phyloP scores from a whole-genome alignment of 768 basidiomycete genomes.

The Rubroboletus pulcherrimus region DNA sequence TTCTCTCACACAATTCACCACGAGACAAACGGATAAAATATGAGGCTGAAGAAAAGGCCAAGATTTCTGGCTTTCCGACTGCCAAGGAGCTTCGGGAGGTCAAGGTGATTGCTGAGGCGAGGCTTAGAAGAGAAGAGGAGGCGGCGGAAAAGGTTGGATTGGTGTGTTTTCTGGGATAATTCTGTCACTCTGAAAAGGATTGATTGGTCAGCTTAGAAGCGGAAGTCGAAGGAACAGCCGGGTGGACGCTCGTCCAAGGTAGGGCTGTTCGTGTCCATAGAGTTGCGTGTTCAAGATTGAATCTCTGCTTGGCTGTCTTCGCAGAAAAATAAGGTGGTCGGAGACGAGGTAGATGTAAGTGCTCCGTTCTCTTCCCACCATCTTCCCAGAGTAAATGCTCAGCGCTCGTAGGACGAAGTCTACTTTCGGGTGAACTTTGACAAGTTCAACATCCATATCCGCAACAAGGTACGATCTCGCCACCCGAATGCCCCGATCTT shows the following conservation, averaged over 20 bases:
- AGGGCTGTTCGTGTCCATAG: neutral
- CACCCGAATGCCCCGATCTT: neutral
- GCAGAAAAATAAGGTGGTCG: constrained; percentile 45
- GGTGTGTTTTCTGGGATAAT: constrained; percentile 36
- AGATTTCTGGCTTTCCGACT: constrained; percentile 72
- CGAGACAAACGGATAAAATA: constrained; percentile 78
- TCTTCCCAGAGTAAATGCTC: neutral
- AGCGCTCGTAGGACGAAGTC: constrained; percentile 51
- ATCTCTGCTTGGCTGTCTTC: constrained; percentile 20
- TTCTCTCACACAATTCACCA: constrained; percentile 75
- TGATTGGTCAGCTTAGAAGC: constrained; percentile 49
- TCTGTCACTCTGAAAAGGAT: neutral
- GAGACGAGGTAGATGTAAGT: constrained; percentile 66
- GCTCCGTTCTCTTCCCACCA: neutral
- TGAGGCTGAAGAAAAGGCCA: constrained; percentile 72
- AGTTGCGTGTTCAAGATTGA: constrained; percentile 6
- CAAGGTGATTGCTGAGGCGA: constrained; percentile 59
- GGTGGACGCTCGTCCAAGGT: constrained; percentile 55
- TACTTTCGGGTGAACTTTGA: constrained; percentile 88
- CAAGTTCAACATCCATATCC: constrained; percentile 80
- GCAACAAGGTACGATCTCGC: constrained; percentile 64
- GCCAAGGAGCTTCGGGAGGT: constrained; percentile 74
- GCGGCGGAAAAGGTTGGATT: constrained; percentile 71
- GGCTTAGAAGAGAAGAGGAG: constrained; percentile 66
- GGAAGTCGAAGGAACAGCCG: constrained; percentile 47